These are phyloP conservation scores for Leccinum imitatum DNA, from an alignment of 768 basidiomycete genomes.

Conservation along the genomic window DNA sequence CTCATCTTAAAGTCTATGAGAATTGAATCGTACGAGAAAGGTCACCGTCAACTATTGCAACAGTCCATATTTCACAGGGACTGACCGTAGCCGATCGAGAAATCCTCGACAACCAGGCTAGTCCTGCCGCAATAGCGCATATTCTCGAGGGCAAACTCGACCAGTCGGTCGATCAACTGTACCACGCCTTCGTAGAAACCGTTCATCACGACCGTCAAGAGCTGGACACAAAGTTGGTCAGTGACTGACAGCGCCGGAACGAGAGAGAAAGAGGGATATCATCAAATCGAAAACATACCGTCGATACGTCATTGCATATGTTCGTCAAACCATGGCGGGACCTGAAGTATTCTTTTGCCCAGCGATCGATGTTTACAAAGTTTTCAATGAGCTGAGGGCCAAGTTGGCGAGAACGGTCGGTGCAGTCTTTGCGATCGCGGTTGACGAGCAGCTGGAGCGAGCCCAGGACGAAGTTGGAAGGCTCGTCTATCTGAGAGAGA, in stretches of 20 bases:
- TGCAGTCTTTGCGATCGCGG: conserved; percentile 15
- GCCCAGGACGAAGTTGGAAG: conserved; percentile 25
- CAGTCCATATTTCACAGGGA: neutral
- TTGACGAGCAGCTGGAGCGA: conserved; percentile 31
- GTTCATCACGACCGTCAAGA: conserved; percentile 31
- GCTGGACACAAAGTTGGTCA: conserved; percentile 10
- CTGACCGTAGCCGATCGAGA: conserved; percentile 32
- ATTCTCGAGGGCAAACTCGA: conserved; percentile 23
- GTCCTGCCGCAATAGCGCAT: conserved; percentile 23
- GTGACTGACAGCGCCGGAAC: neutral
- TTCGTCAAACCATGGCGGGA: conserved; percentile 14
- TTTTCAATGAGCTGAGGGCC: conserved; percentile 34
- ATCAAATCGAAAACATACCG: conserved; percentile 16
- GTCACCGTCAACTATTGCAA: neutral
- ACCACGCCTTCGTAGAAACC: conserved; percentile 32
- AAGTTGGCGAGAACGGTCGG: conserved; percentile 20
- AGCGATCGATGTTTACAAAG: conserved; percentile 28
- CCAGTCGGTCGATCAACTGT: conserved; percentile 28
- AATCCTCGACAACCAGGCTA: conserved; percentile 23
- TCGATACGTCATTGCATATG: conserved; percentile 18
- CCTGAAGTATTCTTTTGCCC: conserved; percentile 31
- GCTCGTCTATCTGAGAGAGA: conserved; percentile 23
- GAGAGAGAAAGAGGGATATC: neutral
- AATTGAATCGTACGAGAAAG: neutral
- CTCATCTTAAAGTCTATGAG: conserved; percentile 30